Base-by-base conservation (phyloP, 192 early-diverging fungal species). In the Rhizophagus clarus region DNA sequence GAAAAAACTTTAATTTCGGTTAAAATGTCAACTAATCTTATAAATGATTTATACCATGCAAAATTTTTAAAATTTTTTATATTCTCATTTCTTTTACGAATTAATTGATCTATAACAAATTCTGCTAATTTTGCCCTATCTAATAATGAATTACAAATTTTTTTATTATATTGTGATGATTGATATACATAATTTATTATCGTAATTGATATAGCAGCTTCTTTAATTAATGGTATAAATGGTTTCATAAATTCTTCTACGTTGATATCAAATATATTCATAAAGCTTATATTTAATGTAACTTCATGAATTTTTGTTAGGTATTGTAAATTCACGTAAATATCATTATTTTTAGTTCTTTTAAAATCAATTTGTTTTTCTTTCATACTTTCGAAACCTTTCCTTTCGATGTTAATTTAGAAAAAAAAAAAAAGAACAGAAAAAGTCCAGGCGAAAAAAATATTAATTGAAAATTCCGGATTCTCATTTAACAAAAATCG, bases 81-180 rank as follows among this genome's bases (percentile, higher is more conserved):
- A 40, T 70, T 79, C 26, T 70, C 77, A 12, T 79, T 31, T 37
- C 31, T 26, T 22, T 68, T 28, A 34, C 77, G 66, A 0, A 70
- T 22, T 32, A 79, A 17, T 5, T 15, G 2, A 11, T 70, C 56
- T 2, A 79, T 20, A 1, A 47, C 67, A 56, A 42, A 3, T 34
- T 79, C 32, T 1, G 77, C 67, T 31, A 32, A 11, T 26, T 40
- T 17, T 4, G 56, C 77, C 26, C 77, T 67, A 56, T 79, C 77
- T 11, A 70, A 29, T 17, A 79, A 40, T 20, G 67, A 42, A 61
- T 61, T 71, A 79, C 77, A 79, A 49, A 79, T 79, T 70, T 26
- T 79, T 79, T 69, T 79, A 42, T 79, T 79, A 70, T 70, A 61
- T 29, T 79, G 67, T 22, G 77, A 64, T 20, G 47, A 29, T 14